These are phyloP conservation scores for Pelargonium citronellum DNA, from an alignment of 441 rosid species.

Conservation along the genomic window DNA sequence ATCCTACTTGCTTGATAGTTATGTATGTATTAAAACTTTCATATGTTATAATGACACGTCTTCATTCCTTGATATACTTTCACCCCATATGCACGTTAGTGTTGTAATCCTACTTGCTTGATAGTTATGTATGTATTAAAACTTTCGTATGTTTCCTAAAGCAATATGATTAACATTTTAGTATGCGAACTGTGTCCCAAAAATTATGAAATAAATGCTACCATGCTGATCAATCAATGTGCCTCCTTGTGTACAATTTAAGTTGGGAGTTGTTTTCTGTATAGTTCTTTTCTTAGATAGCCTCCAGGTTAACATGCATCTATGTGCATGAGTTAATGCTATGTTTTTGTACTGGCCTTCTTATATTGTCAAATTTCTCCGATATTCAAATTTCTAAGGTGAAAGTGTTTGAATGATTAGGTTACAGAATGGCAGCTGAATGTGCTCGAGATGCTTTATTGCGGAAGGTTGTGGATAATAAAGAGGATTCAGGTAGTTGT, in stretches of 20 bases:
- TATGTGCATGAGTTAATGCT: neutral
- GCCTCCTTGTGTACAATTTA: neutral
- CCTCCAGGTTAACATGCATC: neutral
- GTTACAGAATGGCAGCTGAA: constrained; percentile 95
- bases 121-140: neutral
- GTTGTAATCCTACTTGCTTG: neutral
- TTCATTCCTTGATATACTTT: neutral
- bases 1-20: neutral
- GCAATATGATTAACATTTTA: neutral
- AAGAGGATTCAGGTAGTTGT: constrained; percentile 62
- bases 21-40: neutral
- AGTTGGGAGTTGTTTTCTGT: neutral
- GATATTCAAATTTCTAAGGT: neutral
- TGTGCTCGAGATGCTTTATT: constrained; percentile 78
- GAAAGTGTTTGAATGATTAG: constrained; percentile 32
- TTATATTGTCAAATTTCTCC: constrained; percentile 2
- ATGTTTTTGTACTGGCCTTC: neutral
- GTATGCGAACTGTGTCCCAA: neutral
- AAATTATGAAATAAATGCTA: neutral
- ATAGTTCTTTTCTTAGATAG: neutral
- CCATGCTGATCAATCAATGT: neutral
- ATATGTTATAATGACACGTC: neutral
- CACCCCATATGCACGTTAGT: neutral
- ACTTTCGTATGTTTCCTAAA: neutral
- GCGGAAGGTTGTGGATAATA: constrained; percentile 69